Evolutionary conservation across 176 grass and related monocot genomes (phyloP).

Genomic region (Eragrostis curvula): DNA sequence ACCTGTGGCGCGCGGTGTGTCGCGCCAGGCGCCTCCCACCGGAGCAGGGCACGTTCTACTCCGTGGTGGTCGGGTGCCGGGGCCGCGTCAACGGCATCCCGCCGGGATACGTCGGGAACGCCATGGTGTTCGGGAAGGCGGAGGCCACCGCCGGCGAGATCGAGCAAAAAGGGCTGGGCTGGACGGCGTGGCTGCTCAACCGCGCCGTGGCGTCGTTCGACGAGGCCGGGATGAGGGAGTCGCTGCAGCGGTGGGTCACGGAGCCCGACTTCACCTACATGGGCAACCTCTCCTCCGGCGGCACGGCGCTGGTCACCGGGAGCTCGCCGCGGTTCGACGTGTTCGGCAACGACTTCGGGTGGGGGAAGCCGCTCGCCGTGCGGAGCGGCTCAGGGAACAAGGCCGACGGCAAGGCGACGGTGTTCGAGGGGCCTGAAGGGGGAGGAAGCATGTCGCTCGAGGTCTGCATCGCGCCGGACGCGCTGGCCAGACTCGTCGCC

Average conservation of each 20-base stretch:
- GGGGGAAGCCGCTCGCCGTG: slow-evolving; percentile 45
- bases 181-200: slow-evolving; percentile 49
- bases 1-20: slow-evolving; percentile 49
- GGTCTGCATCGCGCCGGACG: slow-evolving; percentile 27
- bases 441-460: slow-evolving; percentile 31
- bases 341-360: slow-evolving; percentile 55
- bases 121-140: slow-evolving; percentile 32
- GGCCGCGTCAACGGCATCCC: slow-evolving; percentile 33
- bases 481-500: slow-evolving; percentile 16
- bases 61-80: slow-evolving; percentile 40
- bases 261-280: slow-evolving; percentile 31
- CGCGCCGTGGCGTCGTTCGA: slow-evolving; percentile 40
- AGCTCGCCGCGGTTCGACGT: slow-evolving; percentile 60
- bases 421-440: slow-evolving; percentile 17
- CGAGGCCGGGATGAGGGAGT: slow-evolving; percentile 15
- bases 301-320: slow-evolving; percentile 5
- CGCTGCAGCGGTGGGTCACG: not conserved
- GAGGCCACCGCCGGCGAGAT: slow-evolving; percentile 40
- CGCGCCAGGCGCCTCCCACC: slow-evolving; percentile 35
- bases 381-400: slow-evolving; percentile 55
- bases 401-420: slow-evolving; percentile 44
- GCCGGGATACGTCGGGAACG: slow-evolving; percentile 44
- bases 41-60: slow-evolving; percentile 43
- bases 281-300: not conserved
- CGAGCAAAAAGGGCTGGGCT: slow-evolving; percentile 31